Evolutionary conservation across 148 eudicot genomes (phyloP).

Genomic region (Rhododendron williamsianum): DNA sequence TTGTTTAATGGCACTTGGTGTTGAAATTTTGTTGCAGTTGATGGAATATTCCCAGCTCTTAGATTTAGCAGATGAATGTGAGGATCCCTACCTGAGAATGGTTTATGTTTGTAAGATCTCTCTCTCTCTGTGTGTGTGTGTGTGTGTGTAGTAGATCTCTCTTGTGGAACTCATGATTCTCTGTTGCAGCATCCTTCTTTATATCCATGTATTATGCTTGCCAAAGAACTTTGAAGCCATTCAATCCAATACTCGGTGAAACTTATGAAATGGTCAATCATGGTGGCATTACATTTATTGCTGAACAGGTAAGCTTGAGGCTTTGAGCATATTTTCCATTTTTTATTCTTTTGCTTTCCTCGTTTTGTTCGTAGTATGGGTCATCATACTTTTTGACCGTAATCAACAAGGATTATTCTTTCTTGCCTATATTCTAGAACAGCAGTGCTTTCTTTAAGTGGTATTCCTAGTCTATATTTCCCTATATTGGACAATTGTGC

Average conservation of each 20-base stretch:
- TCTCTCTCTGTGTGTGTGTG: neutral
- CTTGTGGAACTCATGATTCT: slow-evolving; percentile 7
- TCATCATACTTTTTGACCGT: neutral
- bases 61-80: slow-evolving; percentile 87
- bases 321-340: neutral
- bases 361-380: neutral
- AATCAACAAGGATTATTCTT: neutral
- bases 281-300: slow-evolving; percentile 70
- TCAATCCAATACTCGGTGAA: slow-evolving; percentile 98
- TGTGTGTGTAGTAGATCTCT: neutral
- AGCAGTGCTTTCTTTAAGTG: neutral
- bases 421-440: neutral
- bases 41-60: slow-evolving; percentile 91
- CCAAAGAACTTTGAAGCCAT: slow-evolving; percentile 98
- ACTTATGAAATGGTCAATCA: slow-evolving; percentile 93
- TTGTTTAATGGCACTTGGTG: neutral
- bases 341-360: neutral
- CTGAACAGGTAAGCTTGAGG: slow-evolving; percentile 71
- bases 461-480: neutral
- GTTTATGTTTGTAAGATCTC: slow-evolving; percentile 70
- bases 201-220: slow-evolving; percentile 80
- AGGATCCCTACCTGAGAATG: slow-evolving; percentile 89
- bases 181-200: slow-evolving; percentile 70
- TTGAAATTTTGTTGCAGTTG: slow-evolving; percentile 44
- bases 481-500: neutral